Evolutionary conservation across 1,284 basidiomycete species (phyloP), one percentile per base, ranked within the genome.

Genomic region (Ceratobasidium sp.): DNA sequence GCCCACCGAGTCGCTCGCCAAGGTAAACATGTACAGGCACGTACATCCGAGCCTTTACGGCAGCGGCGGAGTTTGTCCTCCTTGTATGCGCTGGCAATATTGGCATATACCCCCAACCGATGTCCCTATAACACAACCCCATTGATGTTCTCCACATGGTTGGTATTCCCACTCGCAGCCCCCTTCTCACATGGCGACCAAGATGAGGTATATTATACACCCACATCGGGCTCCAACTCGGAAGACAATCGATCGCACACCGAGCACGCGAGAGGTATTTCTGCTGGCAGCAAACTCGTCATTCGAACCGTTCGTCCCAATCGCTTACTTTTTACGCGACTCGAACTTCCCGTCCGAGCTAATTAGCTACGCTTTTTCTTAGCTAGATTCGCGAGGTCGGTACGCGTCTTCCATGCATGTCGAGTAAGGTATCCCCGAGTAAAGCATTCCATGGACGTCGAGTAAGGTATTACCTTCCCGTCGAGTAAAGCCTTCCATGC

Each of bases 1-100:
- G 33, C 33, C 46, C 12, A 38, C 48, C 28, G 65, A 42, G n/a
- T 13, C 66, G 38, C 13, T 20, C 38, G 64, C 38, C 44, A 48
- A 44, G 38, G 33, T 33, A 33, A 33, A 33, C 33, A 33, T 33
- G 33, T 33, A 33, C 33, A 33, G 33, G 33, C 33, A 33, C 33
- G 33, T 33, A 17, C 46, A 17, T 13, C 12, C 4, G 65, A 23
- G 15, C 26, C 4, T 3, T 74, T 74, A 74, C 71, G 71, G 71
- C 71, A 74, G 59, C 71, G 59, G 71, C 71, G 71, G 71, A 74
- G 71, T 74, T 74, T 74, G 50, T 33, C 33, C 33, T 33, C 33
- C 33, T 33, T 69, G 52, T 70, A 33, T 70, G 68, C 52, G 52
- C 59, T 74, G 59, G 59, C 44, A 44, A 33, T 33, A 33, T 33